Percentiles rank a stretch among this genome's conserved stretches.
Evolutionary conservation across 805 yeast genomes (phyloP).

Genomic region (Grigorovia yakushimaensis): DNA sequence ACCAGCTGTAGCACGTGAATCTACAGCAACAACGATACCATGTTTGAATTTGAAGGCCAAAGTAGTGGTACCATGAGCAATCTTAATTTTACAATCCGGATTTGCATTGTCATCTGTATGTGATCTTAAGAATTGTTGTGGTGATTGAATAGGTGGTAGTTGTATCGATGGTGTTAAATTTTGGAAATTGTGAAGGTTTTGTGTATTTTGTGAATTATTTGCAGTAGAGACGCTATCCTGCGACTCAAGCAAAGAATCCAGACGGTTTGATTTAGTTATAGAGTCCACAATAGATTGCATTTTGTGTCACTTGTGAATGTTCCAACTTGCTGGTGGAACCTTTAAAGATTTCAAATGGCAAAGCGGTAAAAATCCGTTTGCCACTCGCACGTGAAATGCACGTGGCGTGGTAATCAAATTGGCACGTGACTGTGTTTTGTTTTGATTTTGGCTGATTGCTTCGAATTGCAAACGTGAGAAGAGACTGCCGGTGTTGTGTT

Average conservation of each 20-base stretch:
- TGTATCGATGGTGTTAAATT: slow-evolving; percentile 49
- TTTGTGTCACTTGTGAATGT: no score
- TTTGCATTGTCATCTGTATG: slow-evolving; percentile 92
- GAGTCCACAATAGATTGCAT: slow-evolving; percentile 30
- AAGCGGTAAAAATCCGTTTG: no score
- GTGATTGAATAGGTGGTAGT: slow-evolving; percentile 78
- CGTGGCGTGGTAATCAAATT: no score
- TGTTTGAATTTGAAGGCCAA: slow-evolving; percentile 93
- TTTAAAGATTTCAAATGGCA: no score
- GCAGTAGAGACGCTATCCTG: slow-evolving; percentile 28
- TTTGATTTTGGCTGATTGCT: no score
- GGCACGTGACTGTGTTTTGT: no score
- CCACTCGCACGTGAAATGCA: background rate
- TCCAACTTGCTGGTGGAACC: no score
- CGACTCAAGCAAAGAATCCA: slow-evolving; percentile 21
- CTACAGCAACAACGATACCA: slow-evolving; percentile 93
- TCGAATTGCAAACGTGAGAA: no score
- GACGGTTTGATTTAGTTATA: slow-evolving; percentile 14
- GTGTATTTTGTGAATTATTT: slow-evolving; percentile 26
- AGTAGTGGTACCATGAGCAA: slow-evolving; percentile 99
- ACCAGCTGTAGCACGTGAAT: slow-evolving; percentile 96
- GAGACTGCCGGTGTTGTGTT: no score
- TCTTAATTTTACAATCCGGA: slow-evolving; percentile 90
- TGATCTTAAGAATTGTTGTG: slow-evolving; percentile 90
- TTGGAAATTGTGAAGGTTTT: slow-evolving; percentile 23